Conservation (phyloP, 2,329 filamentous ascomycete species). For the Trichoderma guizhouense region DNA sequence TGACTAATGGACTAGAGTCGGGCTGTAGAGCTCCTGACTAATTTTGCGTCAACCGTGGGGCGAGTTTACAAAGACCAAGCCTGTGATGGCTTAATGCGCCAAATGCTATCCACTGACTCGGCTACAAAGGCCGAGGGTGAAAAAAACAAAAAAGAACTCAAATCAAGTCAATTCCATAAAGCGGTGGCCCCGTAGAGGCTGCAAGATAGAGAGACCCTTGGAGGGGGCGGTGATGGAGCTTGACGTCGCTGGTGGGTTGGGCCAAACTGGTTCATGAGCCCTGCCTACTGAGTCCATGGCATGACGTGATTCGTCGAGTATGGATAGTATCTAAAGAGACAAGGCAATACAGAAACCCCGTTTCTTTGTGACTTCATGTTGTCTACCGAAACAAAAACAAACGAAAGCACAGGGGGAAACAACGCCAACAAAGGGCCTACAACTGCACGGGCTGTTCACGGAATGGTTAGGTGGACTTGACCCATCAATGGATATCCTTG, state of each 20-base stretch:
- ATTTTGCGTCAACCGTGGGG: background rate
- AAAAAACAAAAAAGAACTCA: background rate
- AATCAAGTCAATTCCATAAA: background rate
- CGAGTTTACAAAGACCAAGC: background rate
- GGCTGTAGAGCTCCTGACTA: background rate
- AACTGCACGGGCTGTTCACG: background rate
- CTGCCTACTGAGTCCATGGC: background rate
- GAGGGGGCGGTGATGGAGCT: background rate
- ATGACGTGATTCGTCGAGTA: background rate
- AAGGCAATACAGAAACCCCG: background rate
- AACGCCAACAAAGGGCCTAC: background rate
- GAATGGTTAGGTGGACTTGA: background rate
- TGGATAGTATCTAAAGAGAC: background rate
- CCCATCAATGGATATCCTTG: background rate
- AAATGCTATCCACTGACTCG: background rate
- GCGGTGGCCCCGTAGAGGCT: background rate
- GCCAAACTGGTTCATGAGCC: background rate
- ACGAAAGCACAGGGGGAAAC: background rate
- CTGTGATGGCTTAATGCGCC: background rate
- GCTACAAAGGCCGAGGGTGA: background rate
- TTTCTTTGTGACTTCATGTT: background rate
- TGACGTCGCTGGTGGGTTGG: background rate
- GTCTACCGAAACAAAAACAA: background rate
- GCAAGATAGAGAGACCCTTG: background rate
- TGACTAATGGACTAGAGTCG: background rate